Evolutionary conservation across 73 alveolate species (phyloP), one percentile per base, ranked within the genome.

Genomic region (Paramecium tetraurelia): DNA sequence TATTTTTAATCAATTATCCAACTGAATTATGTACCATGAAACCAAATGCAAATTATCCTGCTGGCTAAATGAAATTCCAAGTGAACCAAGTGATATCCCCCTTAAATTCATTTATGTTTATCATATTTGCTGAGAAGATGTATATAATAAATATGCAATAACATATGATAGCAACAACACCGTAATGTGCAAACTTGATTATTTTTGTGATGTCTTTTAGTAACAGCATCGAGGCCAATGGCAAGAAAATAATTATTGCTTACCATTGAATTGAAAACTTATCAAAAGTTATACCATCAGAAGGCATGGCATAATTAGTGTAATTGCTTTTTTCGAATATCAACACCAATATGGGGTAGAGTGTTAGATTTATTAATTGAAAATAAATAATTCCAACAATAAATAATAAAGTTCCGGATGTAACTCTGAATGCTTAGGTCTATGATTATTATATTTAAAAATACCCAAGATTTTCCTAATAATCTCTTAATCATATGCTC

Each of bases 1-100:
- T 89, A 31, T 89, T 70, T 46, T 83, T 89, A 77, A 89, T 71
- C 80, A 89, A 50, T 71, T 89, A 35, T 3, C 92, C 94, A 69
- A 89, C 75, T 2, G 94, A 59, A 14, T 89, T 89, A 70, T 89
- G 94, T 41, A 89, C 94, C 94, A 89, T 89, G 46, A 89, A 89
- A 9, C 80, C 94, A 44, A 89, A 83, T 21, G 94, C 94, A 70
- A 71, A 89, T 33, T 43, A 46, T 44, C 94, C 94, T 12, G 84
- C 94, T 38, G 87, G 77, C 29, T 59, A 77, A 5, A 59, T 83
- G 5, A 89, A 58, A 31, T 89, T 72, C 27, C 85, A 59, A 71
- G 90, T 70, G 40, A 89, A 89, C 68, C 53, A 89, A 16, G 27
- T 44, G 5, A 89, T 83, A 14, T 40, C 77, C 5, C 58, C 31